phyloP scores from a whole-genome alignment of 495 filamentous ascomycete species.

The Trichoderma asperelloides region DNA sequence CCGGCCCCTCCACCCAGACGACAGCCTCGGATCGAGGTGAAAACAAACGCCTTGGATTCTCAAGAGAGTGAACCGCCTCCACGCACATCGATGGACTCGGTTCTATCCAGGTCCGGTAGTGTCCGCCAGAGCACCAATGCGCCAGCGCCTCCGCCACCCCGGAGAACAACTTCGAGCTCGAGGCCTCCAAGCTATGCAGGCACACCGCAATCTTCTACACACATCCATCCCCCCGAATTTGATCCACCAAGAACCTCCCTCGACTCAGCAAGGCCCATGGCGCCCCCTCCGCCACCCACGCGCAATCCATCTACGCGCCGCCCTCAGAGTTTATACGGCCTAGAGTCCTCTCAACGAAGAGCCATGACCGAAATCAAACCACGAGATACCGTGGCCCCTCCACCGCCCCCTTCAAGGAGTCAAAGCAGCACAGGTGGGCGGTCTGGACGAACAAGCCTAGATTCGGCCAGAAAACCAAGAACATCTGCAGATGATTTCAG shows the following conservation, averaged over 20 bases:
- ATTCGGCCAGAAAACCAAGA: slow-evolving; percentile 13
- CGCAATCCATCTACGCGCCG: slow-evolving; percentile 30
- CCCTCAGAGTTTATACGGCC: slow-evolving; percentile 26
- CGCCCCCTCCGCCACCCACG: slow-evolving; percentile 37
- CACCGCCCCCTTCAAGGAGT: slow-evolving; percentile 49
- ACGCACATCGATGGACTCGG: slow-evolving; percentile 37
- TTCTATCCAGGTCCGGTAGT: slow-evolving; percentile 31
- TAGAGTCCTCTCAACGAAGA: slow-evolving; percentile 25
- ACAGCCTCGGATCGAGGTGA: slow-evolving; percentile 33
- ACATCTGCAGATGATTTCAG: neutral
- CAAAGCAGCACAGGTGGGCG: slow-evolving; percentile 12
- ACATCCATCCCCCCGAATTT: slow-evolving; percentile 2
- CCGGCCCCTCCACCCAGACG: slow-evolving; percentile 40
- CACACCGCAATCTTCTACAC: slow-evolving; percentile 9
- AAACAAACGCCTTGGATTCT: slow-evolving; percentile 20
- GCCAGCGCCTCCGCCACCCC: slow-evolving; percentile 36
- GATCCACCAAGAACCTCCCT: slow-evolving; percentile 17
- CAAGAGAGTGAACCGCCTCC: slow-evolving; percentile 24
- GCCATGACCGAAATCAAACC: slow-evolving; percentile 21
- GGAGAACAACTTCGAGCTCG: slow-evolving; percentile 25
- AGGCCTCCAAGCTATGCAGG: slow-evolving; percentile 21
- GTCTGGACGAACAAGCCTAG: slow-evolving; percentile 16
- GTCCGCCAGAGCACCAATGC: slow-evolving; percentile 25
- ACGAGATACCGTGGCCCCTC: slow-evolving; percentile 37
- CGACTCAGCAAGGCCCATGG: slow-evolving; percentile 11